A percentile compares a stretch with the other conserved stretches of the same genome.
Evolutionary conservation across 768 basidiomycete species (phyloP).

Genomic region (Guyanaporus albipodus): DNA sequence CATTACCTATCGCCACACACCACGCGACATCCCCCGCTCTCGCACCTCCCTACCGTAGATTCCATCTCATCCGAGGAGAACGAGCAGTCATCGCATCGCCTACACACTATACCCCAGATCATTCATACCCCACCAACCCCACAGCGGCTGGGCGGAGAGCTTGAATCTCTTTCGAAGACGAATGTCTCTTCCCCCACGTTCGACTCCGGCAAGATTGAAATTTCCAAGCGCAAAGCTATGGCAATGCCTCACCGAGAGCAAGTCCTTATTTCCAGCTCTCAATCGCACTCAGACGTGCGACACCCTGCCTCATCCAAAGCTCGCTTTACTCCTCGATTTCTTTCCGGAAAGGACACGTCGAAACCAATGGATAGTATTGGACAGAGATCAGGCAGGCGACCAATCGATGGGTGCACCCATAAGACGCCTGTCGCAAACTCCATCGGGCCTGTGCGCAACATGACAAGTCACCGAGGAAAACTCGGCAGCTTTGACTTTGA

Average conservation of each 20-base stretch:
- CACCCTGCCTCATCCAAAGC: constrained; percentile 9
- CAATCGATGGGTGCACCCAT: constrained; percentile 5
- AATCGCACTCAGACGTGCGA: constrained; percentile 9
- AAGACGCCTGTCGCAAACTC: constrained; percentile 7
- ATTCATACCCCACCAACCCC: constrained; percentile 37
- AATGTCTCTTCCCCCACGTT: constrained; percentile 5
- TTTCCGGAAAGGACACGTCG: constrained; percentile 23
- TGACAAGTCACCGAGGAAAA: constrained; percentile 44
- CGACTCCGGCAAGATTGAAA: constrained; percentile 9
- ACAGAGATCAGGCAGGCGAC: constrained; percentile 26
- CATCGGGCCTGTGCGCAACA: constrained; percentile 21
- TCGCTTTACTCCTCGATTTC: constrained; percentile 32
- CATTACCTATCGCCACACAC: constrained; percentile 10
- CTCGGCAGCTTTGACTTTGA: constrained; percentile 79
- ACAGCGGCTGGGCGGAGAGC: constrained; percentile 22
- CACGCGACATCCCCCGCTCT: constrained; percentile 2
- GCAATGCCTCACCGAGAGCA: constrained; percentile 25
- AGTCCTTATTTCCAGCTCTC: constrained; percentile 24
- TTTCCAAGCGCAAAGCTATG: constrained; percentile 11
- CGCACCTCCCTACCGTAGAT: constrained; percentile 25
- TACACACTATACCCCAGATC: constrained; percentile 29
- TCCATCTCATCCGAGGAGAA: constrained; percentile 25
- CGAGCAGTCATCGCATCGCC: constrained; percentile 23
- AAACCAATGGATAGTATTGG: constrained; percentile 19
- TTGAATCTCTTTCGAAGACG: constrained; percentile 6